Evolutionary conservation across 2,329 filamentous ascomycete genomes (phyloP), one percentile per base, ranked within the genome.

Genomic region (Trichoderma guizhouense): DNA sequence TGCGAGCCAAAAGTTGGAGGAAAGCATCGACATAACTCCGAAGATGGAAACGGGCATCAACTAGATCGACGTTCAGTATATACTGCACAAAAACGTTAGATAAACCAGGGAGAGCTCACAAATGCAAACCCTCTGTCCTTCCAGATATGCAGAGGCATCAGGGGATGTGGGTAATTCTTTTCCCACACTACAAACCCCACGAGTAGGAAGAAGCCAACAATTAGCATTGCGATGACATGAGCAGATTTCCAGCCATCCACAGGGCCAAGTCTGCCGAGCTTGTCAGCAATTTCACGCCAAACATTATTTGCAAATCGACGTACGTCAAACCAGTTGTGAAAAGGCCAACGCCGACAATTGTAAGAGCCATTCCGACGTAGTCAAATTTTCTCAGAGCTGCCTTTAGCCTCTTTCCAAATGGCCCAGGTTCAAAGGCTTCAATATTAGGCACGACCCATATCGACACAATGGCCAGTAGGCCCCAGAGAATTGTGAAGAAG

Each of bases 1-100:
- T 18, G 63, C 63, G 14, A 66, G 63, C 63, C 63, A 66, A 55
- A 66, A 55, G 14, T 66, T 66, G 8, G 63, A 66, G 8, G 63
- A 66, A 26, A 66, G 63, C 63, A 66, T 66, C 9, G 63, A 53
- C 63, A 55, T 66, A 14, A 66, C 43, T 5, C 63, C 63, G 28
- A 66, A 66, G 28, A 66, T 66, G 2, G 63, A 66, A 14, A 55
- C n/a, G 28, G 63, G 36, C 36, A 39, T 39, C 15, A 30, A 66
- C 53, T 30, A 28, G 34, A 47, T 36, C 15, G 12, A 47, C 7
- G 0, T 39, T 39, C 14, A 39, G 15, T 39, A 39, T 39, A 47
- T 9, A 8, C 2, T 1, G 18, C 8, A 0, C 3, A 0, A 9
- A 21, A 47, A 11, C 7, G 21, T 11, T 47, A 21, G 1, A 21